phyloP scores from a whole-genome alignment of 306 rosid species.

The Rubus idaeus region DNA sequence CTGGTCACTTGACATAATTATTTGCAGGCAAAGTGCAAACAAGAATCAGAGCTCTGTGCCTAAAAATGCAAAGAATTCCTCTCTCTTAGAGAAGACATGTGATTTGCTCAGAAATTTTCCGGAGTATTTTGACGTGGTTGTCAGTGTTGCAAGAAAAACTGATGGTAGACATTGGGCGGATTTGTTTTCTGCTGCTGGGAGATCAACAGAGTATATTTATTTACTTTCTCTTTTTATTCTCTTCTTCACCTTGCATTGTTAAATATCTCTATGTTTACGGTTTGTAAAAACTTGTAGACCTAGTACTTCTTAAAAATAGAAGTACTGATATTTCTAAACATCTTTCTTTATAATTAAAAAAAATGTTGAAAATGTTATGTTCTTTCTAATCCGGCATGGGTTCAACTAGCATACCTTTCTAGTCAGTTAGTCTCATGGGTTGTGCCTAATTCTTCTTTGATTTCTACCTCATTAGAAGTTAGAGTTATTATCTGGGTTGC shows the following conservation, averaged over 20 bases:
- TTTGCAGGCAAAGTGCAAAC: constrained; percentile 71
- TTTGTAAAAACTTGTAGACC: background rate
- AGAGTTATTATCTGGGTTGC: too few relatives aligned
- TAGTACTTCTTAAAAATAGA: background rate
- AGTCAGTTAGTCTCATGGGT: too few relatives aligned
- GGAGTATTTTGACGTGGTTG: constrained; percentile 91
- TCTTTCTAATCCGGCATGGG: too few relatives aligned
- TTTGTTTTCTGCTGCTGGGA: constrained; percentile 90
- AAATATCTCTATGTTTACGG: background rate
- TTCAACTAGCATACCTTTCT: too few relatives aligned
- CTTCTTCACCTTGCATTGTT: constrained; percentile 23
- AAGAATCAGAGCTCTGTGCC: constrained; percentile 59
- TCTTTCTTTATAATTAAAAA: too few relatives aligned
- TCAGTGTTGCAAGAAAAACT: constrained; percentile 98
- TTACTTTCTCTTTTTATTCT: constrained; percentile 7
- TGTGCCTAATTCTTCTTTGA: too few relatives aligned
- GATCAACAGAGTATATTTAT: constrained; percentile 82
- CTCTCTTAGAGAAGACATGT: constrained; percentile 96
- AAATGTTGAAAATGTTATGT: too few relatives aligned
- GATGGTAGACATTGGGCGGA: constrained; percentile 99
- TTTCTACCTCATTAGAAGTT: too few relatives aligned
- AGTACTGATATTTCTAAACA: background rate
- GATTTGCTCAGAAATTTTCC: constrained; percentile 84
- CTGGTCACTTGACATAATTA: constrained; percentile 27
- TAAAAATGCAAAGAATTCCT: constrained; percentile 36